Base-by-base conservation (phyloP, 2,329 filamentous ascomycete species). In the Trichoderma gracile region DNA sequence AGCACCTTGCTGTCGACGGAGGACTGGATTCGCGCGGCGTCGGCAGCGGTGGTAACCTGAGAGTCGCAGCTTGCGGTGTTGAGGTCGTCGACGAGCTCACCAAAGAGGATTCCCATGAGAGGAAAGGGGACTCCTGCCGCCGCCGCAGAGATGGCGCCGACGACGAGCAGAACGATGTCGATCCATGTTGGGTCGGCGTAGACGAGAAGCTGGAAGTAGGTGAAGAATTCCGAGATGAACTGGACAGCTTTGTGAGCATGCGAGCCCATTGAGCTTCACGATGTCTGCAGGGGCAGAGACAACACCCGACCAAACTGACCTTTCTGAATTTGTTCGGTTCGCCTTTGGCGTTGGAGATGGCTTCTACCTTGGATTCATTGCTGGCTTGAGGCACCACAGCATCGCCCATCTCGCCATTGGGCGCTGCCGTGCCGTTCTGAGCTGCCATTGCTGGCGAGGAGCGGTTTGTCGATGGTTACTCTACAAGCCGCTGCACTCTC, bases 51-150 rank as follows among this genome's bases (percentile, higher is more conserved):
- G 23, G 63, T 63, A 15, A 65, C 46, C n/a, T 68, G 53, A 14
- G 75, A 71, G 53, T 72, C 76, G 71, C 85, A 87, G n/a, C 83
- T 82, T 21, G 83, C 82, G 14, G 77, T 74, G 70, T 87, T 88
- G 70, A 89, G 79, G 66, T 84, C 79, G 71, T 89, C 84, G 67
- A 89, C 79, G 6, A 89, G 81, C 73, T 87, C 78, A 63, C 86
- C 85, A 69, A 89, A 89, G 60, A 89, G 78, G 66, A 89, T 84
- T 59, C 84, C 86, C 70, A 89, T 83, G 21, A 89, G 76, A 15
- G 86, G 86, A 64, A 88, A 86, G 0, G 86, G 86, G 4, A 86
- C 79, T 53, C 86, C 86, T n/a, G 86, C 82, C 27, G 80, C 84
- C 50, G 84, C 82, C 60, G 85, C 81, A 61, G 78, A 77, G 47